Percentiles rank a stretch among this genome's conserved stretches.
phyloP scores from a whole-genome alignment of 768 basidiomycete species.

The Russula emetica region DNA sequence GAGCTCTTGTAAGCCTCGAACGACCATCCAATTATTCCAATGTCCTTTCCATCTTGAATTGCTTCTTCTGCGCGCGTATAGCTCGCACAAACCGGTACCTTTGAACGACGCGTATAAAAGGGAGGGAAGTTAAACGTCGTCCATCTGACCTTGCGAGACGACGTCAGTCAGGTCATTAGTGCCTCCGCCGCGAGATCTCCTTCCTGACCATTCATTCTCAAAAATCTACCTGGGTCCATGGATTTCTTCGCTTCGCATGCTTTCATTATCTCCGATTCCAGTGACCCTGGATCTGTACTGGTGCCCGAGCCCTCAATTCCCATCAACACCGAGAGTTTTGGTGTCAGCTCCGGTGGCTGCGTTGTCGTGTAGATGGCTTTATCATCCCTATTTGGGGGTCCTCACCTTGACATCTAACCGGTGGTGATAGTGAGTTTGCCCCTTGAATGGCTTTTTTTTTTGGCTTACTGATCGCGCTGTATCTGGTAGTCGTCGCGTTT shows the following conservation, averaged over 20 bases:
- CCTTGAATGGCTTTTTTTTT: neutral
- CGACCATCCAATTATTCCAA: neutral
- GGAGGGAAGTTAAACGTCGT: neutral
- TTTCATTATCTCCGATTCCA: neutral
- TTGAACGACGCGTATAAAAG: neutral
- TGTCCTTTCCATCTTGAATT: neutral
- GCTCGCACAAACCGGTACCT: neutral
- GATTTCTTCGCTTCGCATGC: neutral
- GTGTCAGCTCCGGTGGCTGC: neutral
- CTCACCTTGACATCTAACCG: neutral
- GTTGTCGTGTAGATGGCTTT: neutral
- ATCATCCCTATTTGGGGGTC: neutral
- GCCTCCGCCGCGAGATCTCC: neutral
- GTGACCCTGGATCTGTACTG: neutral
- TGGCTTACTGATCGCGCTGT: neutral
- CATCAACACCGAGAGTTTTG: neutral
- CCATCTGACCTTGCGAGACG: neutral
- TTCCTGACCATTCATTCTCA: neutral
- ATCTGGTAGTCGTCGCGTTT: too few relatives aligned
- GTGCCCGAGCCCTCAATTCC: neutral
- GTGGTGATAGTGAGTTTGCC: neutral
- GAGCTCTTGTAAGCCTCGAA: neutral
- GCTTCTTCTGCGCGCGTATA: neutral
- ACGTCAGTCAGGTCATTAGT: neutral
- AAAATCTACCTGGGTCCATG: neutral